Base-by-base conservation (phyloP, 495 filamentous ascomycete genomes). In the Entonaema liquescens region DNA sequence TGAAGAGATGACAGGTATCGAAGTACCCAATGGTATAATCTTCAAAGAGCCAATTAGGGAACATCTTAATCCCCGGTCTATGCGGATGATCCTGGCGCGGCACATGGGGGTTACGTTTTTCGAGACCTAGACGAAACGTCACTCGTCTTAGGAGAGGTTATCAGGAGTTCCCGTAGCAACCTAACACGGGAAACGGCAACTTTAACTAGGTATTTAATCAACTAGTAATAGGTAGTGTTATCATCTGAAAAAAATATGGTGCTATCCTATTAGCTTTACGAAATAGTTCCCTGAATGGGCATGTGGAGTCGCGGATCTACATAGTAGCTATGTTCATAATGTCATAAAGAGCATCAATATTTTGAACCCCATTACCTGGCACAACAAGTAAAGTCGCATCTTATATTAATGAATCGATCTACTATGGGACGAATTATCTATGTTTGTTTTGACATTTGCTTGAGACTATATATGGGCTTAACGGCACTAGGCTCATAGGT, bases 121-220 rank as follows among this genome's bases (percentile, higher is more conserved):
- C 65, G 70, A 72, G 70, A 72, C 70, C 70, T 60, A 72, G 36
- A 50, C 70, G 70, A 72, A 72, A 72, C 70, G 49, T 61, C 54
- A 29, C 65, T 40, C 70, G 64, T 72, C 63, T 68, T 68, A 59
- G 17, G 61, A 63, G 60, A 59, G 9, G 36, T 42, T 60, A 54
- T 31, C 64, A 64, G 60, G 65, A 55, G 59, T 64, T 59, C 25
- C 60, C 59, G 65, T 36, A 42, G 25, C 28, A 44, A 65, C 49
- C 44, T 35, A 56, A 59, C 58, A 57, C 63, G 53, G 59, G 21
- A 56, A 40, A 72, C 26, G 63, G 40, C 33, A 62, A 38, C 12
- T 29, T 17, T 6, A 3, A 26, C 26, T 29, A 21, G 33, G 33
- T 36, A 38, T 47, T 47, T 23, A 23, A 47, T 47, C 8, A 47